phyloP scores from a whole-genome alignment of 1,139 yeast species.

The Spathaspora sp. region DNA sequence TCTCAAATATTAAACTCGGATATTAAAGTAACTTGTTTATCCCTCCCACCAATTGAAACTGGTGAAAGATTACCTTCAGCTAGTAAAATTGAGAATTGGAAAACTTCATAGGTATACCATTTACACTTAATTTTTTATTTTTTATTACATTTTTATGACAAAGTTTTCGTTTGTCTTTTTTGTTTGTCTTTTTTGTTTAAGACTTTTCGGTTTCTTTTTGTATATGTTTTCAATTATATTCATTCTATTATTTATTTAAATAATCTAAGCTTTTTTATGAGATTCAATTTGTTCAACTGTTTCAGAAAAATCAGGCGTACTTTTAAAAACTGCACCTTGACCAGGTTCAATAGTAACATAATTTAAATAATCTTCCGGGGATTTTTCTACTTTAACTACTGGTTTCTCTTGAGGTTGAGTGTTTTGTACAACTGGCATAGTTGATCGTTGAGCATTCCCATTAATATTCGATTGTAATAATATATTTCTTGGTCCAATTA shows the following conservation, averaged over 20 bases:
- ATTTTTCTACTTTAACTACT: conserved; percentile 5
- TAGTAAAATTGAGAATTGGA: conserved; percentile 11
- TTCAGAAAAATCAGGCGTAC: conserved; percentile 42
- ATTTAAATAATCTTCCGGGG: conserved; percentile 43
- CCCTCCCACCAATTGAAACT: conserved; percentile 7
- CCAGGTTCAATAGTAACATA: conserved; percentile 44
- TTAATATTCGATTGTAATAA: conserved; percentile 42
- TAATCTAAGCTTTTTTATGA: conserved; percentile 4
- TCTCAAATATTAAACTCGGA: conserved; percentile 11
- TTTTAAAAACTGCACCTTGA: conserved; percentile 38
- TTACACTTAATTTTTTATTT: not conserved
- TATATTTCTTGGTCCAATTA: conserved; percentile 57
- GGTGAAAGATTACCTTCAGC: conserved; percentile 10
- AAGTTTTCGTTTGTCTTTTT: too few relatives aligned
- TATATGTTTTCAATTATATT: not conserved
- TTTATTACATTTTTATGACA: not conserved
- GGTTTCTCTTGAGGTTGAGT: not conserved
- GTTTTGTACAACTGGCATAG: conserved; percentile 6
- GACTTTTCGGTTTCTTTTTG: not conserved
- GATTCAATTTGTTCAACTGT: conserved; percentile 32
- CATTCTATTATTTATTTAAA: conserved; percentile 3
- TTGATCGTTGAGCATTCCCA: not conserved
- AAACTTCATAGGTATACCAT: not conserved
- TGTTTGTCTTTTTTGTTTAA: too few relatives aligned
- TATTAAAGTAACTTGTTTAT: conserved; percentile 4